A percentile compares a stretch with the other conserved stretches of the same genome.
Conservation (phyloP, 805 yeast genomes). For the Saccharomyces mikatae region DNA sequence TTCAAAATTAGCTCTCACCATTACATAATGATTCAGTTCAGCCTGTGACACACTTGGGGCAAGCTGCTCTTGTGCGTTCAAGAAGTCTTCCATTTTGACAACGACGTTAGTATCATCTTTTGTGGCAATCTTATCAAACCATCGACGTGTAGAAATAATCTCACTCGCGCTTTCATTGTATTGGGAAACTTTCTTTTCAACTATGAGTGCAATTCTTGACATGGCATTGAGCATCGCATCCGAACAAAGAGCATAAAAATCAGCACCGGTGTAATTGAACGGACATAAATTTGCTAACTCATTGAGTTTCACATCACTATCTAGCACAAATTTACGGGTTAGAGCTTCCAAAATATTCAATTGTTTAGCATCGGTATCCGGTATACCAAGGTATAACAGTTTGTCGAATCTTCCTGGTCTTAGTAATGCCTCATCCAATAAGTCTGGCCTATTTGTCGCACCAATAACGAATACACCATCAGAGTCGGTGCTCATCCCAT, state of each 20-base stretch:
- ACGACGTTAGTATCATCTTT: slow-evolving; percentile 57
- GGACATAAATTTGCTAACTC: slow-evolving; percentile 65
- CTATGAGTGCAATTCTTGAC: slow-evolving; percentile 76
- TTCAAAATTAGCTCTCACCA: slow-evolving; percentile 76
- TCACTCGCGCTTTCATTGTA: slow-evolving; percentile 41
- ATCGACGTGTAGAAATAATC: slow-evolving; percentile 62
- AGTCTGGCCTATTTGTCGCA: slow-evolving; percentile 96
- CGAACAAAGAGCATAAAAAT: slow-evolving; percentile 90
- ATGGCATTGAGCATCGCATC: slow-evolving; percentile 95
- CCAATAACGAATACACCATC: slow-evolving; percentile 95
- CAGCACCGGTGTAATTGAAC: slow-evolving; percentile 94
- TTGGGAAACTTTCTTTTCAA: slow-evolving; percentile 53
- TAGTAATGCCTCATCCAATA: slow-evolving; percentile 85
- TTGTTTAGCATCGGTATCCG: slow-evolving; percentile 87
- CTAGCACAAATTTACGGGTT: slow-evolving; percentile 70
- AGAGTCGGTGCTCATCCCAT: slow-evolving; percentile 82
- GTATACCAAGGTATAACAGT: slow-evolving; percentile 85
- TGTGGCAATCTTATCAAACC: slow-evolving; percentile 80
- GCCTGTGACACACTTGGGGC: slow-evolving; percentile 82
- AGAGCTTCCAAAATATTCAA: slow-evolving; percentile 77
- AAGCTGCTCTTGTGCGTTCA: slow-evolving; percentile 62
- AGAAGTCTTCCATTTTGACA: slow-evolving; percentile 67
- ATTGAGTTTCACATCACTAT: slow-evolving; percentile 48
- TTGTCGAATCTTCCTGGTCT: slow-evolving; percentile 95
- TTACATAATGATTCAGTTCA: slow-evolving; percentile 73